Conservation (phyloP, 1,139 yeast species). For the Yamadazyma jaroonii region DNA sequence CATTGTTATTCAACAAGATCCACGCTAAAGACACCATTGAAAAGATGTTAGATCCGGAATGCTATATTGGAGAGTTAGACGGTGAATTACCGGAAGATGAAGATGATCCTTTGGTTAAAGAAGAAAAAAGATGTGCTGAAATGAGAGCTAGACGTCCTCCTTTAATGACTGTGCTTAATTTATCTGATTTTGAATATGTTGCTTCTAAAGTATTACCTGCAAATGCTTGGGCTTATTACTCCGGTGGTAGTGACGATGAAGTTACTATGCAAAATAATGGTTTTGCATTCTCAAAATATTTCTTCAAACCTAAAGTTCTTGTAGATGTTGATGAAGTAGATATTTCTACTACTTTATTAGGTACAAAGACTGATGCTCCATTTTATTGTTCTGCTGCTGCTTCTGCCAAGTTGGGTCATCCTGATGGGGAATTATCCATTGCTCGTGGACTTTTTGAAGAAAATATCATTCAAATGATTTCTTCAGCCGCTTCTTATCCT, state of each 20-base stretch:
- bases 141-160: conserved; percentile 36
- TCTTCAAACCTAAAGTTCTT: conserved; percentile 72
- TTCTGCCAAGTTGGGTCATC: conserved; percentile 52
- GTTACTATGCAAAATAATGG: conserved; percentile 81
- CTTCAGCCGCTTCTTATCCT: conserved; percentile 53
- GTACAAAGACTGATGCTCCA: conserved; percentile 49
- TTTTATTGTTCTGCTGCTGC: conserved; percentile 61
- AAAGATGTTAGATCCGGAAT: conserved; percentile 6
- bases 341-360: conserved; percentile 50
- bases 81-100: conserved; percentile 6
- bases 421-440: conserved; percentile 52
- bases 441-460: conserved; percentile 47
- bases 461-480: conserved; percentile 54
- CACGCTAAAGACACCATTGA: conserved; percentile 9
- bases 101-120: conserved; percentile 8
- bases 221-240: conserved; percentile 82
- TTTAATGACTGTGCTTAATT: conserved; percentile 52
- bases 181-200: conserved; percentile 72
- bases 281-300: conserved; percentile 73
- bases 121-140: conserved; percentile 10
- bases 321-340: conserved; percentile 58
- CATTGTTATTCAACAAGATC: conserved; percentile 12
- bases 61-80: conserved; percentile 8
- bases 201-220: conserved; percentile 67
- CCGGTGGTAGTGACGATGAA: conserved; percentile 89